phyloP scores from a whole-genome alignment of 176 grass and related monocot species.

The Poa pratensis region DNA sequence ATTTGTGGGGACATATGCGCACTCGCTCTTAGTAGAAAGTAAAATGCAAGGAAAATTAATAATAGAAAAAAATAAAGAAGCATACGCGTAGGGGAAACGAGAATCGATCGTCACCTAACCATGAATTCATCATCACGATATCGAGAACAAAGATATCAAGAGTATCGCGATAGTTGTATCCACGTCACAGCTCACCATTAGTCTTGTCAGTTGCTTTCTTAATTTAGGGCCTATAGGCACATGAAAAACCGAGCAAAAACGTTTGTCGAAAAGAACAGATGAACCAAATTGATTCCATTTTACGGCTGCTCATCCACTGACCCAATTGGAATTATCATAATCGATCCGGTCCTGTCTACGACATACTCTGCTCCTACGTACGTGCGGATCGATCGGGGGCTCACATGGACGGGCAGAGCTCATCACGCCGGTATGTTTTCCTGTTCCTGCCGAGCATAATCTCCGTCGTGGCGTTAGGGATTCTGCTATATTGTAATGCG shows the following conservation, averaged over 20 bases:
- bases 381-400: constrained; percentile 16
- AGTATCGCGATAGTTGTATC: constrained; percentile 26
- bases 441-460: background rate
- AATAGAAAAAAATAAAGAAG: background rate
- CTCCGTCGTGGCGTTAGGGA: background rate
- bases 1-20: too few species aligned
- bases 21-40: too few species aligned
- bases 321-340: constrained; percentile 13
- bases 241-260: constrained; percentile 28
- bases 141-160: background rate
- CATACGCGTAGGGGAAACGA: background rate
- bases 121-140: background rate
- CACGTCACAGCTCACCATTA: constrained; percentile 26
- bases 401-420: constrained; percentile 61
- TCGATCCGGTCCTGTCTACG: constrained; percentile 22
- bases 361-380: constrained; percentile 9
- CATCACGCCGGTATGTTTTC: constrained; percentile 53
- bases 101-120: constrained; percentile 22
- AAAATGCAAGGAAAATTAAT: background rate
- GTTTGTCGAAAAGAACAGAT: background rate
- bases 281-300: constrained; percentile 21
- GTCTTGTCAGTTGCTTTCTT: background rate
- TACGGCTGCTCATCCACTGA: constrained; percentile 8
- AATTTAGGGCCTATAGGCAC: constrained; percentile 36
- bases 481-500: background rate